Conservation (phyloP, 2,329 filamentous ascomycete species). For the Botrytis aclada region DNA sequence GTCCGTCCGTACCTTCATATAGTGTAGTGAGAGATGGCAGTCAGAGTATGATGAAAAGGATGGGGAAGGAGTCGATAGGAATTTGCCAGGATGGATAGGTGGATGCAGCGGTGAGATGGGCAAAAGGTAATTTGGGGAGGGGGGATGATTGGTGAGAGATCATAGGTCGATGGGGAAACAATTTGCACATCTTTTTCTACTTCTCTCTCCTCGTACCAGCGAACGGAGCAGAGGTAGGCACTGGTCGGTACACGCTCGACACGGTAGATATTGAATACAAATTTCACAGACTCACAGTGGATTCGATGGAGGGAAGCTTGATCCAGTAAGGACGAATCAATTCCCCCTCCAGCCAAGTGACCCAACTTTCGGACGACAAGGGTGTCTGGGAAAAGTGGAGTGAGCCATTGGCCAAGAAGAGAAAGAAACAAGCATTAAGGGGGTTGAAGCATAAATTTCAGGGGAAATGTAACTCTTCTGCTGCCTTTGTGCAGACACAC, state of each 20-base stretch:
- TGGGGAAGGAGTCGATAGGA: not conserved
- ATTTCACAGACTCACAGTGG: not conserved
- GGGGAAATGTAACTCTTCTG: slow-evolving; percentile 2
- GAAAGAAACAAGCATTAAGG: not conserved
- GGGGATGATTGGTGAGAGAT: not conserved
- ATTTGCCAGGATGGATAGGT: not conserved
- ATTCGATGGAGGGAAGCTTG: not conserved
- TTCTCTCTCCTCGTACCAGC: not conserved
- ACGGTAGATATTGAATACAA: not conserved
- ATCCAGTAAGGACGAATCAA: not conserved
- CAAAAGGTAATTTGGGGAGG: not conserved
- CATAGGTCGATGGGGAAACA: not conserved
- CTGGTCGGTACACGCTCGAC: no score
- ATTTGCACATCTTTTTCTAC: not conserved
- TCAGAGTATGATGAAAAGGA: not conserved
- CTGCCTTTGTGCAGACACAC: not conserved
- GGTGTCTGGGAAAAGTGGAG: not conserved
- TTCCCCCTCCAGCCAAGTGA: not conserved
- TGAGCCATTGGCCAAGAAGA: not conserved
- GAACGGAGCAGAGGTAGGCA: not conserved
- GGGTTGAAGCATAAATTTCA: slow-evolving; percentile 1
- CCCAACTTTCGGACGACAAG: not conserved
- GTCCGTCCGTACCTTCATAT: not conserved
- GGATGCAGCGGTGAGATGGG: not conserved
- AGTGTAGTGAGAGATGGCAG: not conserved